phyloP scores from a whole-genome alignment of 2,329 filamentous ascomycete species.

The Aspergillus sp. region DNA sequence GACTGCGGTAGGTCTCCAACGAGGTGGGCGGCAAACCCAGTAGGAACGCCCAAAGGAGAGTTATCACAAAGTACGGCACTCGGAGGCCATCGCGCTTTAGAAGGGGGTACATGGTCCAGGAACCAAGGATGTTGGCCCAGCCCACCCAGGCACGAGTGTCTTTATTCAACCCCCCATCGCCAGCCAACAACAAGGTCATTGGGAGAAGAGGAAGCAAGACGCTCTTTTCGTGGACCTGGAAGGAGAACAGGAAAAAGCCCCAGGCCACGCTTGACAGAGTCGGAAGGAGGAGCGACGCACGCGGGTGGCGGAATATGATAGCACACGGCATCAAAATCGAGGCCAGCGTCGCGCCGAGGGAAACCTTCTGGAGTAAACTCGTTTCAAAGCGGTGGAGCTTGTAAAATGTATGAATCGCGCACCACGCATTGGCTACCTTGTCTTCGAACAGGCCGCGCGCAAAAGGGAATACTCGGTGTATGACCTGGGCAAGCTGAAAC shows the following conservation, averaged over 20 bases:
- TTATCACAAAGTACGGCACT: slow-evolving; percentile 81
- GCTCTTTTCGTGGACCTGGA: slow-evolving; percentile 98
- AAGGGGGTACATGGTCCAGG: slow-evolving; percentile 92
- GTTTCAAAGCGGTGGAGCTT: slow-evolving; percentile 77
- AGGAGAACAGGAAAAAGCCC: slow-evolving; percentile 97
- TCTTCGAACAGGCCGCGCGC: slow-evolving; percentile 95
- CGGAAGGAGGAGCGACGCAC: slow-evolving; percentile 72
- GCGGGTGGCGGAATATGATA: slow-evolving; percentile 75
- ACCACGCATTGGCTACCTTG: slow-evolving; percentile 99
- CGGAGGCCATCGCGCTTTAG: slow-evolving; percentile 79
- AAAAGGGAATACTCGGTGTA: slow-evolving; percentile 95
- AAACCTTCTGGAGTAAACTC: slow-evolving; percentile 70
- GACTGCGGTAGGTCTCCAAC: slow-evolving; percentile 63
- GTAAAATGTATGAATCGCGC: slow-evolving; percentile 81
- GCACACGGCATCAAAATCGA: slow-evolving; percentile 77
- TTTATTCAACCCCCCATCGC: slow-evolving; percentile 72
- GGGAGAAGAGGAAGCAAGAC: slow-evolving; percentile 88
- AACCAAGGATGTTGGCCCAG: slow-evolving; percentile 87
- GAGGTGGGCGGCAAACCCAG: slow-evolving; percentile 81
- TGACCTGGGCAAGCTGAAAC: slow-evolving; percentile 76
- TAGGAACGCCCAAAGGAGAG: slow-evolving; percentile 86
- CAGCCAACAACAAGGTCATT: slow-evolving; percentile 83
- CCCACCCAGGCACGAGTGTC: slow-evolving; percentile 85
- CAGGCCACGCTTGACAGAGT: slow-evolving; percentile 83
- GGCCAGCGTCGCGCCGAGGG: slow-evolving; percentile 70